These are phyloP conservation scores for Euptelea pleiosperma DNA, from an alignment of 164 flowering plant species.

Conservation along the genomic window DNA sequence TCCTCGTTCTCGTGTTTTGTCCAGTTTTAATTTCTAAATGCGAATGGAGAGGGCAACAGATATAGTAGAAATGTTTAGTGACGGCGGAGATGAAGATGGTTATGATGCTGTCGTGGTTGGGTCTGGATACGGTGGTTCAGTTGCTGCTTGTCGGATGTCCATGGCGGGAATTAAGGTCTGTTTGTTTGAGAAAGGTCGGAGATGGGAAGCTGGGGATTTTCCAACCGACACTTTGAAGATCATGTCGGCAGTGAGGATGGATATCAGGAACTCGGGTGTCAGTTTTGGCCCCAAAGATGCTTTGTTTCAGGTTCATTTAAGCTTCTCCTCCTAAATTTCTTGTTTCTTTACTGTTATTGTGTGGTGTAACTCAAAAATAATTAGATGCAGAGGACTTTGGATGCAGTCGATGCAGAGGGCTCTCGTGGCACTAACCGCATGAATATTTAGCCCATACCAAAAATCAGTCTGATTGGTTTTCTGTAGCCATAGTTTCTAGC, in stretches of 20 bases:
- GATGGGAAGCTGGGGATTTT: conserved; percentile 52
- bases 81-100: conserved; percentile 19
- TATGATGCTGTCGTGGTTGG: conserved; percentile 61
- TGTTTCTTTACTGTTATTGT: background rate
- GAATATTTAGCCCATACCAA: too few species aligned
- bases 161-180: conserved; percentile 55
- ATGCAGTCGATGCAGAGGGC: too few species aligned
- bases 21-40: too few species aligned
- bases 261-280: conserved; percentile 31
- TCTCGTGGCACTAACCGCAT: too few species aligned
- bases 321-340: background rate
- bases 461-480: too few species aligned
- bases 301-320: conserved; percentile 45
- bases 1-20: too few species aligned
- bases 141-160: conserved; percentile 56
- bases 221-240: conserved; percentile 43
- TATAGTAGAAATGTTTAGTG: too few species aligned
- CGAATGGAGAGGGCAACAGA: too few species aligned
- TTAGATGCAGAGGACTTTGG: too few species aligned
- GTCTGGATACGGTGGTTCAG: conserved; percentile 65
- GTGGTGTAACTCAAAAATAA: too few species aligned
- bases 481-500: too few species aligned
- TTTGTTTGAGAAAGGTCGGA: conserved; percentile 53
- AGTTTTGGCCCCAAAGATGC: conserved; percentile 50
- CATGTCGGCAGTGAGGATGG: conserved; percentile 35